Evolutionary conservation across 2,329 filamentous ascomycete genomes (phyloP).

Genomic region (Colletotrichum spinosum): DNA sequence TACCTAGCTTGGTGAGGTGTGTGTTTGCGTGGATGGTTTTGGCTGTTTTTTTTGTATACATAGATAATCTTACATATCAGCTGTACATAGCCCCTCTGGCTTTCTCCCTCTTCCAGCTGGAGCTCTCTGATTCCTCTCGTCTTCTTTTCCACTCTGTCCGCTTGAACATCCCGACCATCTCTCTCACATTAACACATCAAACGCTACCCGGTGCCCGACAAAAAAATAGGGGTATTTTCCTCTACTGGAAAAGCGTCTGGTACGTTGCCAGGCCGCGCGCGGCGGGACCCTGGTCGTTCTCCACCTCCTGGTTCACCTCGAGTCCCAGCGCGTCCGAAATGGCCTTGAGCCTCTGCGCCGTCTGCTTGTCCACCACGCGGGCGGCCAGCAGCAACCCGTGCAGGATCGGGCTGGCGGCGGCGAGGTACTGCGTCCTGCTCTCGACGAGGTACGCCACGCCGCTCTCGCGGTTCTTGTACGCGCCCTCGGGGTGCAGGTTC

Average conservation of each 20-base stretch:
- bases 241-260: conserved; percentile 13
- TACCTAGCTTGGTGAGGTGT: not conserved
- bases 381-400: conserved; percentile 59
- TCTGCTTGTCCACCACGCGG: conserved; percentile 51
- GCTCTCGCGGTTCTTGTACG: conserved; percentile 41
- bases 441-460: conserved; percentile 45
- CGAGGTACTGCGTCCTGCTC: conserved; percentile 49
- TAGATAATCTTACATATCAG: conserved; percentile 37
- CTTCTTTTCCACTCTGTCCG: not conserved
- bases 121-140: conserved; percentile 19
- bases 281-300: conserved; percentile 27
- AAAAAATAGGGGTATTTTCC: too few species aligned
- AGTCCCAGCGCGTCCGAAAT: conserved; percentile 51
- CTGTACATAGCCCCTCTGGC: conserved; percentile 38
- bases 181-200: not conserved
- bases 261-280: conserved; percentile 41
- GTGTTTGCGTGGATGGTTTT: not conserved
- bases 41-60: conserved; percentile 34
- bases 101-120: not conserved
- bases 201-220: too few species aligned
- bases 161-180: conserved; percentile 2
- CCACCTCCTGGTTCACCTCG: conserved; percentile 50
- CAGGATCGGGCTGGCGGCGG: conserved; percentile 47
- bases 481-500: conserved; percentile 49
- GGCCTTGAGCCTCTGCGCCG: conserved; percentile 52